Percentiles rank a stretch among this genome's conserved stretches.
Conservation (phyloP, 495 filamentous ascomycete species). For the Penicillium simplicissimum region DNA sequence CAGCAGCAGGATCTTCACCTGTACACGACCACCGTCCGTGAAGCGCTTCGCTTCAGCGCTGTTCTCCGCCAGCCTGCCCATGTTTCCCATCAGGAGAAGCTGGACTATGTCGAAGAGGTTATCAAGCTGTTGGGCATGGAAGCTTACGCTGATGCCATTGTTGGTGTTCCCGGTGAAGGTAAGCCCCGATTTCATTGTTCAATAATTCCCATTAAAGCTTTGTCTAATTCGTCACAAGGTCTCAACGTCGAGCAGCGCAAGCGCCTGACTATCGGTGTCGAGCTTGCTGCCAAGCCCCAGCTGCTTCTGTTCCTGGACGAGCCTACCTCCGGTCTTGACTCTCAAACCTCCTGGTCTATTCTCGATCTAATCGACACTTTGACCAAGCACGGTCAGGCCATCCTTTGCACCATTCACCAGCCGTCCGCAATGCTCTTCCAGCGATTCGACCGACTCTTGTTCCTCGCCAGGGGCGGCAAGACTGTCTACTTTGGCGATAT, state of each 20-base stretch:
- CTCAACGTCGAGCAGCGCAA: slow-evolving; percentile 87
- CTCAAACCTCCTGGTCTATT: slow-evolving; percentile 91
- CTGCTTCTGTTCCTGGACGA: slow-evolving; percentile 85
- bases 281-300: slow-evolving; percentile 86
- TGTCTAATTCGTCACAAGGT: slow-evolving; percentile 27
- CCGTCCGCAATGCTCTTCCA: slow-evolving; percentile 94
- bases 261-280: slow-evolving; percentile 80
- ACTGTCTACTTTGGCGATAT: slow-evolving; percentile 93
- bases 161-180: slow-evolving; percentile 81
- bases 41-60: slow-evolving; percentile 78
- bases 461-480: slow-evolving; percentile 77
- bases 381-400: slow-evolving; percentile 84
- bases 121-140: slow-evolving; percentile 90
- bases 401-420: slow-evolving; percentile 96
- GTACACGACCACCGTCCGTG: slow-evolving; percentile 78
- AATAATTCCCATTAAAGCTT: neutral
- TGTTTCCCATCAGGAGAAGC: slow-evolving; percentile 71
- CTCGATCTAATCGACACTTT: slow-evolving; percentile 81
- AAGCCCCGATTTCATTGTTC: neutral
- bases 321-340: slow-evolving; percentile 85
- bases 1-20: slow-evolving; percentile 94
- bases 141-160: slow-evolving; percentile 80
- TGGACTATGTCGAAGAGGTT: slow-evolving; percentile 88
- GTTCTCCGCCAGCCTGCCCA: slow-evolving; percentile 77
- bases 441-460: slow-evolving; percentile 86